Conservation (phyloP, 2,329 filamentous ascomycete genomes). For the Cytospora mali region DNA sequence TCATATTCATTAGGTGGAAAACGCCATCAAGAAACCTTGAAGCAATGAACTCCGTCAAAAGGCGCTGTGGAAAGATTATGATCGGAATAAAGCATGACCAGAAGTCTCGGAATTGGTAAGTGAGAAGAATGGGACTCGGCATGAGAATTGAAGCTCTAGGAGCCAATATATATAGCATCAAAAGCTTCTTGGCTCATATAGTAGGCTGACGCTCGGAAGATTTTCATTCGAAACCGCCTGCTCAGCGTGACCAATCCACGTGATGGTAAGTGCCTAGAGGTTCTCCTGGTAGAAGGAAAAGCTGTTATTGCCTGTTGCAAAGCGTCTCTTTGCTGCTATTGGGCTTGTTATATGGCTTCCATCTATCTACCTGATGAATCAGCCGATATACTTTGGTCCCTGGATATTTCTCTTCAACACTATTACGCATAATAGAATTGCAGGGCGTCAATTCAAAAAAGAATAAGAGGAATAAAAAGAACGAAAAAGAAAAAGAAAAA, state of each 20-base stretch:
- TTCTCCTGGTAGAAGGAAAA: too few relatives aligned
- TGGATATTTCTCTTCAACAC: background rate
- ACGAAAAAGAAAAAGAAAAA: too few relatives aligned
- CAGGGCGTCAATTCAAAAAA: too few relatives aligned
- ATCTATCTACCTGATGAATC: background rate
- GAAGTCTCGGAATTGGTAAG: background rate
- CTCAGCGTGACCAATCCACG: too few relatives aligned
- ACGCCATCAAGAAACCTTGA: conserved; percentile 25
- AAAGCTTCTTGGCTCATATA: too few relatives aligned
- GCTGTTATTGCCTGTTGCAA: too few relatives aligned
- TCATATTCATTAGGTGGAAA: conserved; percentile 39
- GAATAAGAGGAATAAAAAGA: too few relatives aligned
- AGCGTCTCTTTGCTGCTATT: background rate
- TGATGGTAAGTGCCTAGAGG: too few relatives aligned
- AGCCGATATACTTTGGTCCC: background rate
- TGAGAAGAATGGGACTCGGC: background rate
- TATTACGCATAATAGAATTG: background rate
- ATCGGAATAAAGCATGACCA: background rate
- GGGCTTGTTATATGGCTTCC: background rate
- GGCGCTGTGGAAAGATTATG: conserved; percentile 32
- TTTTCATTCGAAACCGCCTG: too few relatives aligned
- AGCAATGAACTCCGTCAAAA: conserved; percentile 33
- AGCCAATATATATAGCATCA: too few relatives aligned
- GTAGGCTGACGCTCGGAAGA: too few relatives aligned
- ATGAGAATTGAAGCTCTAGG: background rate